Base-by-base conservation (phyloP, 345 rosid species). In the Citrus unshiu region DNA sequence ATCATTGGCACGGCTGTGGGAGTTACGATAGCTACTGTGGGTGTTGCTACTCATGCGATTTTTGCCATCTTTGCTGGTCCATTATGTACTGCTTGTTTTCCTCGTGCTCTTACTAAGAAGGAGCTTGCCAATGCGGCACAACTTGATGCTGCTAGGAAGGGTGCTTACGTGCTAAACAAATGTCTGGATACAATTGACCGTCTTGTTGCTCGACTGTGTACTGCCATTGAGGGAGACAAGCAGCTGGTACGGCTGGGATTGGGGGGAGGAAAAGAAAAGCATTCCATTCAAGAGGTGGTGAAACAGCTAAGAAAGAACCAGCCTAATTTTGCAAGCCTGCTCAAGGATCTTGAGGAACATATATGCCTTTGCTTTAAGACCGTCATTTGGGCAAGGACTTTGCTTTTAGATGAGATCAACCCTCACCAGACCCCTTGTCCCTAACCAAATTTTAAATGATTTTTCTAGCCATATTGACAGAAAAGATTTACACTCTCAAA, bases 71-170 rank as follows among this genome's bases (percentile, higher is more conserved):
- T 87, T 59, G 88, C 90, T 63, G 83, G 83, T 76, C 92, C 94
- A 9, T 56, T 87, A 22, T 85, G 92, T 79, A 65, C 81, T 51
- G 74, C 87, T 16, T 85, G 64, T 79, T 83, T 85, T 72, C 88
- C 91, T 54, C 70, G 78, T 78, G 79, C 64, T 79, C 72, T 90
- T 76, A 84, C 88, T 64, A 91, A 81, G 84, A 92, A 86, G 80
- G 93, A 90, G 85, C 79, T 77, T 56, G 85, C 86, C 63, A 85
- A 81, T 78, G 82, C 80, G 18, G 83, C 87, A 75, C 93, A 93
- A 83, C 97, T 93, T 68, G 85, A 88, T 75, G 93, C 89, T 74
- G 97, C 97, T 61, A 62, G 91, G 64, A 89, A 66, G 71, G 92
- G 90, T 24, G 85, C 91, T 34, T 91, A 27, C 78, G 89, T 85